A percentile compares a stretch with the other conserved stretches of the same genome.
Evolutionary conservation across 305 asterid genomes (phyloP).

Genomic region (Fraxinus ornus): DNA sequence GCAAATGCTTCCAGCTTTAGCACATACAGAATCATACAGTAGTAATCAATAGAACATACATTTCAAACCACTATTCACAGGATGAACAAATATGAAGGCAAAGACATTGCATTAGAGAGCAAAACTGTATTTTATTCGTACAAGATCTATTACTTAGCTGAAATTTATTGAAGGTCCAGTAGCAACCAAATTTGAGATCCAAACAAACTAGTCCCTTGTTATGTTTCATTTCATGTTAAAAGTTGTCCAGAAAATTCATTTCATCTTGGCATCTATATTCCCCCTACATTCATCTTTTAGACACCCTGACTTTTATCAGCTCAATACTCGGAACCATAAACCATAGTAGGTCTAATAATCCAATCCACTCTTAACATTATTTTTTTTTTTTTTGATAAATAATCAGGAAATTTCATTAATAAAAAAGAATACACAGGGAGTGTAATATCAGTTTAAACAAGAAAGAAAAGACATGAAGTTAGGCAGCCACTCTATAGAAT

Average conservation of each 20-base stretch:
- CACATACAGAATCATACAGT: neutral
- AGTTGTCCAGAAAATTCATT: neutral
- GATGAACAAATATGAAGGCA: constrained; percentile 2
- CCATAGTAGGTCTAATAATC: neutral
- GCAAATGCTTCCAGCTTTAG: neutral
- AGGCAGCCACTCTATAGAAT: no score
- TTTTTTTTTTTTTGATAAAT: neutral
- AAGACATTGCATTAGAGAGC: neutral
- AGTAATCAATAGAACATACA: neutral
- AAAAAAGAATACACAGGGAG: no score
- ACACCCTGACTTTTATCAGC: neutral
- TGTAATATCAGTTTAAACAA: no score
- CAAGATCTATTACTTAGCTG: neutral
- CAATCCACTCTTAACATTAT: neutral
- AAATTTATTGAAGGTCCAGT: constrained; percentile 4
- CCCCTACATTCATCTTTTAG: constrained; percentile 2
- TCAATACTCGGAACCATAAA: neutral
- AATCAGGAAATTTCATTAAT: no score
- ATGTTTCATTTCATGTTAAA: constrained; percentile 12
- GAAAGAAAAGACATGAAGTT: no score
- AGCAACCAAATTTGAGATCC: neutral
- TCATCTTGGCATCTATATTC: constrained; percentile 3
- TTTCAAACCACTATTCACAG: neutral
- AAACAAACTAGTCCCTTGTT: neutral
- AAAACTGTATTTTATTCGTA: neutral